Evolutionary conservation across 2,329 filamentous ascomycete genomes (phyloP).

Genomic region (Zymoseptoria ardabiliae): DNA sequence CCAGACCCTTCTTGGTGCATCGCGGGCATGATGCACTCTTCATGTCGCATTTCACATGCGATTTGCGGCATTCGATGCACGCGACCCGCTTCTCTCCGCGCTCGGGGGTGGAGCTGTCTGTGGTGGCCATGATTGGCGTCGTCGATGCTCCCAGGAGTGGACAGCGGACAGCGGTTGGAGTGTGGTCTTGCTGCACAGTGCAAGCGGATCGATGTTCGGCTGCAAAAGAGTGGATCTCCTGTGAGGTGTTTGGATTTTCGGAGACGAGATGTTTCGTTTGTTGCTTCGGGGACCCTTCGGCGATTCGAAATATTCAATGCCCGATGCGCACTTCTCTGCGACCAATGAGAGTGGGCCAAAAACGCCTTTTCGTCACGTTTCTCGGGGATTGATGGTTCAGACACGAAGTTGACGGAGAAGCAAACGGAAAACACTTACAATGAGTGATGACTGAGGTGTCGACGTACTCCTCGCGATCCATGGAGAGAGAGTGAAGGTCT

Average conservation of each 20-base stretch:
- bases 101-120: too few relatives aligned
- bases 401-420: not conserved
- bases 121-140: too few relatives aligned
- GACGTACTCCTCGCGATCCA: not conserved
- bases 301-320: not conserved
- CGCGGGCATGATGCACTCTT: conserved; percentile 58
- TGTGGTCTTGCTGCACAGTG: not conserved
- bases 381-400: not conserved
- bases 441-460: not conserved
- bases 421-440: not conserved
- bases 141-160: too few relatives aligned
- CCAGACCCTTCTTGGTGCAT: conserved; percentile 50
- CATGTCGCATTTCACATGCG: conserved; percentile 73
- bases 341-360: not conserved
- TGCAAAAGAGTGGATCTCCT: not conserved
- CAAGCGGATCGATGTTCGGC: not conserved
- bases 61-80: conserved; percentile 40
- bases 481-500: too few relatives aligned
- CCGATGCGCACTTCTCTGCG: not conserved
- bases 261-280: not conserved
- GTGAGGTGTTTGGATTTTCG: not conserved
- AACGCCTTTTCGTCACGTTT: not conserved
- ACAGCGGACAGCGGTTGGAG: too few relatives aligned
- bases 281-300: not conserved
- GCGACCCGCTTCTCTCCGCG: conserved; percentile 8